These are phyloP conservation scores for Penicillium lividum DNA, from an alignment of 495 filamentous ascomycete genomes.

Conservation along the genomic window DNA sequence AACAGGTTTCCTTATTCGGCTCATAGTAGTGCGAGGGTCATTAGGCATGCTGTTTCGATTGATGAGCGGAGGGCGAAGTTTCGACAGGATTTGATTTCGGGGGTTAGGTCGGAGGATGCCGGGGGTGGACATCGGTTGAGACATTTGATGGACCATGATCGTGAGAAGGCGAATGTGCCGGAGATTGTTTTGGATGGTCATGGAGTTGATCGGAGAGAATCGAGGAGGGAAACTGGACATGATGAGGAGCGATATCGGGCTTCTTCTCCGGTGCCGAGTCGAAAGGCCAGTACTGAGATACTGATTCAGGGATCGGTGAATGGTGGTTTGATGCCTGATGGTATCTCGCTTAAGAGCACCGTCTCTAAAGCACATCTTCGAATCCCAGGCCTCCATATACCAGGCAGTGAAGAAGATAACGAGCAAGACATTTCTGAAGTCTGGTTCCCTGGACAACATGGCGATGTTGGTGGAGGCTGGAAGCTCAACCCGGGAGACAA, in stretches of 20 bases:
- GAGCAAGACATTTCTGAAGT: slow-evolving; percentile 73
- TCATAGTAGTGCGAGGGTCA: slow-evolving; percentile 65
- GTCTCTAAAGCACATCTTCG: slow-evolving; percentile 14
- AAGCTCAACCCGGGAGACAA: slow-evolving; percentile 55
- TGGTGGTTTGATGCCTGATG: slow-evolving; percentile 10
- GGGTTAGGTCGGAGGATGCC: slow-evolving; percentile 28
- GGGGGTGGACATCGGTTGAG: slow-evolving; percentile 10
- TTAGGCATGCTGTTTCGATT: slow-evolving; percentile 72
- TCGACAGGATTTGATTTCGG: slow-evolving; percentile 67
- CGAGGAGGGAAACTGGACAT: neutral
- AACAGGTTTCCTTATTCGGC: slow-evolving; percentile 80
- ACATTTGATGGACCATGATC: slow-evolving; percentile 7
- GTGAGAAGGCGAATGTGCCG: slow-evolving; percentile 14
- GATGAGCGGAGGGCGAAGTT: slow-evolving; percentile 74
- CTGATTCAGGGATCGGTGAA: neutral
- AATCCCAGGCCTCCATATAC: slow-evolving; percentile 9
- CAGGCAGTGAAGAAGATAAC: slow-evolving; percentile 47
- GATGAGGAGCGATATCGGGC: slow-evolving; percentile 20
- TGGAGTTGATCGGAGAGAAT: neutral
- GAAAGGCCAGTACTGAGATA: slow-evolving; percentile 9
- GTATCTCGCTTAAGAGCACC: slow-evolving; percentile 14
- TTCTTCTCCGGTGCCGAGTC: slow-evolving; percentile 10
- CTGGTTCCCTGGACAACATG: slow-evolving; percentile 81
- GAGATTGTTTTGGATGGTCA: slow-evolving; percentile 11
- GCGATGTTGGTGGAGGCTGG: slow-evolving; percentile 82